Evolutionary conservation across 108 stramenopile genomes (phyloP), one percentile per base, ranked within the genome.

Genomic region (Cyclotella sp.): DNA sequence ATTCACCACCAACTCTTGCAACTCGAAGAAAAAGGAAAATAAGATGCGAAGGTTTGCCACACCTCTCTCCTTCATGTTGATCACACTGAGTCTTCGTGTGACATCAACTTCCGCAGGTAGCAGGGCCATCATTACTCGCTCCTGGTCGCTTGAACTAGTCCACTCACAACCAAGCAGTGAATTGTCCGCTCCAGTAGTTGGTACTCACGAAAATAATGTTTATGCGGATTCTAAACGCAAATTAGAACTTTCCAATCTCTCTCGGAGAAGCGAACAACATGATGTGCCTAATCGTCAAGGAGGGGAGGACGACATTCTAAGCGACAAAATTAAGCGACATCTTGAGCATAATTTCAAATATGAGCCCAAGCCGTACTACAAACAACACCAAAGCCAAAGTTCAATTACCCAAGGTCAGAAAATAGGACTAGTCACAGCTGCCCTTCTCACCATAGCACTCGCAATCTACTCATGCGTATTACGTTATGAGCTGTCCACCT

Each of bases 401-500:
- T n/a, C 13, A 22, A 65, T 47, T 14, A 46, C 43, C 24, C 1
- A 14, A 26, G 45, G 64, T 24, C 64, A 65, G 24, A 45, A 26
- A 46, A 45, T 65, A 3, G 64, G 22, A 26, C 64, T 65, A 10
- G 26, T 65, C 45, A 7, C 64, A 18, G 18, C 45, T 42, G 15
- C 26, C 19, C 3, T 22, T 24, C 64, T 65, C n/a, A 47, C 45
- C 16, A 21, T 22, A 8, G 5, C 45, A 2, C 45, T 65, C 4
- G 64, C 64, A 11, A 46, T 65, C 43, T 65, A 65, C 44, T 14
- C 24, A 27, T 65, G 64, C 30, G 9, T 47, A 14, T 46, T 65
- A 22, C 64, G 45, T 13, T 47, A 47, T 24, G 64, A 65, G 22
- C 24, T 65, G 43, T 65, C 64, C 1, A 65, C 64, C 8, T 65